Base-by-base conservation (phyloP, 768 basidiomycete genomes). In the Neoboletus brunneissimus region DNA sequence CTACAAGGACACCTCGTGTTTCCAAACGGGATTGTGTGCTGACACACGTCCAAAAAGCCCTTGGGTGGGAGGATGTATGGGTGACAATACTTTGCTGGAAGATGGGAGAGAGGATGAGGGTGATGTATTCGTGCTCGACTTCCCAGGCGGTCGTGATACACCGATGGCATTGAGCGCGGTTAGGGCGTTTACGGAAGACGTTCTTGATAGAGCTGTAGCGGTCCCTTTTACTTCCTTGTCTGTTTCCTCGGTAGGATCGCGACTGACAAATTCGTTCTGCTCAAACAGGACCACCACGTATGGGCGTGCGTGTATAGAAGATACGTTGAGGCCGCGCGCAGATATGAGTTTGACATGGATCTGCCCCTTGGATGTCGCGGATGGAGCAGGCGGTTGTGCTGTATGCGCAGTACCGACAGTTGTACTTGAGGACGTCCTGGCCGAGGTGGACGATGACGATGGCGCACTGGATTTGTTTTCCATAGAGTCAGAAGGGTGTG, bases 261-360 rank as follows among this genome's bases (percentile, higher is more conserved):
- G 79, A 64, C 87, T 87, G 71, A 99, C 87, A 69, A 98, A 99
- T 75, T 99, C 97, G 80, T 94, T 98, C 74, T 98, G 91, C 77
- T 99, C 97, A 74, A 98, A 99, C 73, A 94, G 90, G 63, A 95
- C 94, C 71, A 98, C 95, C 64, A 94, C 91, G 71, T 99, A 98
- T 18, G 94, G 91, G 0, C 85, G 79, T 4, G 89, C 85, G 59
- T 78, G 70, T 42, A 81, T 65, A 15, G 85, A 81, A 43, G 80
- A 79, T 51, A 94, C 87, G 60, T 86, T 86, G 70, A 99, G 87
- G 11, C 81, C 83, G 47, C 92, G 84, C 13, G 92, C 97, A 62
- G 88, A 86, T 73, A 99, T 93, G 69, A 99, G 85, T 75, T 98
- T 98, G 74, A 99, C 89, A 66, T 92, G 91, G 53, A 99, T 88